Evolutionary conservation across 163 green algal species (phyloP), one percentile per base, ranked within the genome.

Genomic region (Scenedesmus sp.): DNA sequence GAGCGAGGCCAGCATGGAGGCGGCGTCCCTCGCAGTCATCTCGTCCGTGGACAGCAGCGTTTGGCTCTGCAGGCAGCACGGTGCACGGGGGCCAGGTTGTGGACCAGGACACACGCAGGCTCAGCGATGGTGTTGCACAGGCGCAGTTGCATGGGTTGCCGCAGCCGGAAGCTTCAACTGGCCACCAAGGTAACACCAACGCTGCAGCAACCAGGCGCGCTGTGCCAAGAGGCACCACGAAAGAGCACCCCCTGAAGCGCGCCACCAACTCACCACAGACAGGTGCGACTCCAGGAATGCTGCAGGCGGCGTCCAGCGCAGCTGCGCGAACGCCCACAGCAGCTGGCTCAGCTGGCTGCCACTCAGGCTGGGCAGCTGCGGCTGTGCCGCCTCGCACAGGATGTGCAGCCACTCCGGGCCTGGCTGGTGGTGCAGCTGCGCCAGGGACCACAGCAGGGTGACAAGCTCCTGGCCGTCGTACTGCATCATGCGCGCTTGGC

Each of bases 401-500:
- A 87, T 44, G 56, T 56, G 18, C 42, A 91, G 78, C 76, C 76
- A 91, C 78, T 91, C 87, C 16, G 53, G 78, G 35, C 40, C 51
- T 43, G 87, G 87, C 87, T 91, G 87, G 53, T 91, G 87, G 81
- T 91, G 87, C 35, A 91, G 78, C 78, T 82, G 43, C 3, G 87
- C 78, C 2, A 91, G 87, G 18, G 78, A 87, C 87, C 87, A 91
- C 22, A 91, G 56, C 51, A 91, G 40, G 9, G 73, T 91, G 26
- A 82, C 78, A 5, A 91, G 59, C 78, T 87, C 87, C 53, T 88
- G 86, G 16, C 86, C 86, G 49, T 91, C 86, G 30, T 70, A 86
- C 20, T 35, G 22, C 46, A 86, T 44, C 51, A 91, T 79, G 24
- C 81, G 49, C 6, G 35, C 51, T 40, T 91, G 86, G n/a, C 46